Evolutionary conservation across 768 basidiomycete species (phyloP), one percentile per base, ranked within the genome.

Genomic region (Serendipita sp.): DNA sequence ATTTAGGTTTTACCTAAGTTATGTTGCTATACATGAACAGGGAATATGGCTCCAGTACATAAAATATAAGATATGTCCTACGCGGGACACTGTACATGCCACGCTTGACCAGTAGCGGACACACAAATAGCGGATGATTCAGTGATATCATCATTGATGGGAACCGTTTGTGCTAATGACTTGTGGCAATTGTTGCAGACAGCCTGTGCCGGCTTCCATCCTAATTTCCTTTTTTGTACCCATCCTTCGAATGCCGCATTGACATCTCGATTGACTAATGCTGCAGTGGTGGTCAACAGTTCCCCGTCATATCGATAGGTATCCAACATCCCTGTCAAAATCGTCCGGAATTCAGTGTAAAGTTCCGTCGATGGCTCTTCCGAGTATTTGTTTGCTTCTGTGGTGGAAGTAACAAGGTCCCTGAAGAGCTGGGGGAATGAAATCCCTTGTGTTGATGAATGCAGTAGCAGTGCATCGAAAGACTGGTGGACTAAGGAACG

Each of bases 341-440:
- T 93, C 10, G 83, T 81, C 51, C 92, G 81, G 74, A 98, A 95
- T 74, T 98, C 94, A 24, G 86, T 84, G 74, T 97, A 98, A 83
- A 11, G 84, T 82, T 38, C 83, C 80, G 28, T 79, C 77, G 1
- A 83, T 76, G 2, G 82, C 76, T 24, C 76, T 71, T 30, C 24
- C 35, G 56, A 60, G 35, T 60, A 60, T 37, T 60, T 60, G 34
- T 60, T 60, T 13, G 78, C 73, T 34, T 77, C 73, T 1, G 84
- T 77, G 3, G 84, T 79, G 1, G 86, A 82, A 68, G 92, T 86
- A 45, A 97, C 90, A 3, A 98, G 81, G 3, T 92, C 84, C 69
- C 89, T 92, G 81, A 99, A 95, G 7, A 99, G 77, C 18, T 83
- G 83, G 28, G 96, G 94, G 72, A 99, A 95, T 0, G 93, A 95